Evolutionary conservation across 225 moss, liverwort and hornwort genomes (phyloP), one percentile per base, ranked within the genome.

Genomic region (Bryum argenteum): DNA sequence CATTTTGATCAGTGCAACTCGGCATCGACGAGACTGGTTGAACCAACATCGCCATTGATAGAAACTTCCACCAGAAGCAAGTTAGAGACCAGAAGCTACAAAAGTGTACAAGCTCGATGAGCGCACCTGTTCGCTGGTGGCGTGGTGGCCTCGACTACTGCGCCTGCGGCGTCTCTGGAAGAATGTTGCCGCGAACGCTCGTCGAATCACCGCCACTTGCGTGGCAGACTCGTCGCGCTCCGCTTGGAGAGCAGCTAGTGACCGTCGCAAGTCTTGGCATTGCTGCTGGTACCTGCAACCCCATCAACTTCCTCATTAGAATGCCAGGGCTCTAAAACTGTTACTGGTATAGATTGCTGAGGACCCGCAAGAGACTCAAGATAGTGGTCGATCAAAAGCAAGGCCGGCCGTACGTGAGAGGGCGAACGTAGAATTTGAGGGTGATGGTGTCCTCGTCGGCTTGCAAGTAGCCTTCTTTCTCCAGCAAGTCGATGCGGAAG

Each of bases 161-260:
- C 86, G 79, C 42, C 89, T 66, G 8, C 89, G 86, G 53, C 89
- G 77, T 33, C 86, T 83, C 45, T 89, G 89, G 77, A 81, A 83
- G 66, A 89, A 82, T 6, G 89, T 83, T 5, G 89, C 86, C 5
- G 89, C 81, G n/a, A 89, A 89, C 12, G 89, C 89, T 37, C 89
- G 75, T 39, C 89, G 83, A 39, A 89, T 81, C 7, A 83, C 80
- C 2, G 86, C 89, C 62, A 89, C 86, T 67, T 88, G 88, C 6
- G 66, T 83, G 37, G 79, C 83, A 11, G 86, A 81, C 60, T 86
- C 81, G 67, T 89, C 83, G 61, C 86, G 86, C 81, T 89, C 89
- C 38, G 77, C 78, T 86, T 86, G 86, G 61, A 89, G 43, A 21
- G 80, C 80, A 59, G 69, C 75, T 2, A 89, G 79, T 8, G 85